Percentiles rank a stretch among this genome's conserved stretches.
These are phyloP conservation scores for Agaricus blazei DNA, from an alignment of 768 basidiomycete genomes.

Conservation along the genomic window DNA sequence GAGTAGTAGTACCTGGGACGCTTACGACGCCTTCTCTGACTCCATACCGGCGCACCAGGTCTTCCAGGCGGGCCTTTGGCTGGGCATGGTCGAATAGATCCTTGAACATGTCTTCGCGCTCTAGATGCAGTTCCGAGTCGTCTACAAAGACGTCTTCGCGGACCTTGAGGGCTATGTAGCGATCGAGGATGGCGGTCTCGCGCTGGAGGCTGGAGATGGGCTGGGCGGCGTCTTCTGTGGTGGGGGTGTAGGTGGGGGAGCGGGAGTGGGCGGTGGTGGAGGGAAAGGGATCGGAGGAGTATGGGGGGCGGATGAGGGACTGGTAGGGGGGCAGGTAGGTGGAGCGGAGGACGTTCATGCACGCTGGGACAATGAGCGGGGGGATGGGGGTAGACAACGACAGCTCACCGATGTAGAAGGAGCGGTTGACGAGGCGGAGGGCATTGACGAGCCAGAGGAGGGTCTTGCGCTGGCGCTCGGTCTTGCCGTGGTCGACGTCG, in stretches of 20 bases:
- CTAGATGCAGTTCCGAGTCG: conserved; percentile 69
- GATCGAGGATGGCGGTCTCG: conserved; percentile 71
- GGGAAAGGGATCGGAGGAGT: conserved; percentile 79
- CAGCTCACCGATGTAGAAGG: conserved; percentile 65
- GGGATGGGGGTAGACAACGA: too few relatives aligned
- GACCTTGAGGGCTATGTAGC: conserved; percentile 76
- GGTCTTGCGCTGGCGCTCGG: conserved; percentile 56
- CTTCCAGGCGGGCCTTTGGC: conserved; percentile 72
- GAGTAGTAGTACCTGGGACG: conserved; percentile 15
- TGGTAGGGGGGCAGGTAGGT: conserved; percentile 67
- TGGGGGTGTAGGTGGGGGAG: conserved; percentile 18
- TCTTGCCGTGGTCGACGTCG: conserved; percentile 30
- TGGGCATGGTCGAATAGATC: conserved; percentile 77
- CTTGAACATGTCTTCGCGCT: conserved; percentile 69
- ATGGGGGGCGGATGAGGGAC: conserved; percentile 57
- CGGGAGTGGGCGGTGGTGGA: conserved; percentile 19
- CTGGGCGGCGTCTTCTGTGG: conserved; percentile 19
- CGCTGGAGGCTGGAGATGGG: conserved; percentile 51
- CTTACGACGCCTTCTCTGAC: conserved; percentile 34
- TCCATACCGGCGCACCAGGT: conserved; percentile 51
- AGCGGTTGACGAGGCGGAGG: conserved; percentile 60
- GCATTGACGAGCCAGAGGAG: conserved; percentile 65
- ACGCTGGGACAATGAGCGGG: conserved; percentile 26
- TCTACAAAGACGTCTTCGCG: conserved; percentile 76
- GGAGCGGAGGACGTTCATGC: conserved; percentile 78